Evolutionary conservation across 192 early-diverging fungal species (phyloP), one percentile per base, ranked within the genome.

Genomic region (Linnemannia zychae): DNA sequence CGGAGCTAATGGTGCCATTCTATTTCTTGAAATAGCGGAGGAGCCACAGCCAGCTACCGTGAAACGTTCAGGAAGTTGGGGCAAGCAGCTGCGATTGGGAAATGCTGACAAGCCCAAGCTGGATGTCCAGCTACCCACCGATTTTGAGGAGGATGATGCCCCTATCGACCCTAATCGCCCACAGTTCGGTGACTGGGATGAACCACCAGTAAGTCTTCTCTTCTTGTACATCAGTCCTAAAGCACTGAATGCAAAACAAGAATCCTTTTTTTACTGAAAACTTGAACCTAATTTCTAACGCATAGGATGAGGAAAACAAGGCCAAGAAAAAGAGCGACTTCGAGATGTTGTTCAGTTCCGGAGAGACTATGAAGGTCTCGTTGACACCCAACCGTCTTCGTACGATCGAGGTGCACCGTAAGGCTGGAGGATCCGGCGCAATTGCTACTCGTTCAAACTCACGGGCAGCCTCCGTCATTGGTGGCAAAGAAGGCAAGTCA

Each of bases 381-480:
- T 75, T 92, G 46, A 92, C 91, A 20, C 91, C 91, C 18, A 91
- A 91, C 67, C 82, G 91, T 75, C 74, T 92, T 33, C 87, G 82
- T n/a, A 90, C 91, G 0, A 92, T 92, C 69, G 91, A 92, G 68
- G 86, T 92, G 20, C 85, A 90, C 38, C 71, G 73, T 7, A 81
- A 79, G 66, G 50, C 65, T 48, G 69, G 65, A 57, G 72, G 50
- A 46, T 6, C 46, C 7, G 72, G 77, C 7, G 17, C 47, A 17
- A 71, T 79, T 1, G 83, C 83, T n/a, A 36, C 83, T n/a, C 77
- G 83, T 7, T 85, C 83, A 3, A 76, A 77, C 4, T 85, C 83
- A 12, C 83, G 83, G 16, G 83, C 83, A 49, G 74, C 83, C 22
- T 85, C 83, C 36, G 78, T 85, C 3, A 63, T 85, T 31, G 66